Evolutionary conservation across 495 filamentous ascomycete genomes (phyloP).

Genomic region (Tuber microsphaerosporum): DNA sequence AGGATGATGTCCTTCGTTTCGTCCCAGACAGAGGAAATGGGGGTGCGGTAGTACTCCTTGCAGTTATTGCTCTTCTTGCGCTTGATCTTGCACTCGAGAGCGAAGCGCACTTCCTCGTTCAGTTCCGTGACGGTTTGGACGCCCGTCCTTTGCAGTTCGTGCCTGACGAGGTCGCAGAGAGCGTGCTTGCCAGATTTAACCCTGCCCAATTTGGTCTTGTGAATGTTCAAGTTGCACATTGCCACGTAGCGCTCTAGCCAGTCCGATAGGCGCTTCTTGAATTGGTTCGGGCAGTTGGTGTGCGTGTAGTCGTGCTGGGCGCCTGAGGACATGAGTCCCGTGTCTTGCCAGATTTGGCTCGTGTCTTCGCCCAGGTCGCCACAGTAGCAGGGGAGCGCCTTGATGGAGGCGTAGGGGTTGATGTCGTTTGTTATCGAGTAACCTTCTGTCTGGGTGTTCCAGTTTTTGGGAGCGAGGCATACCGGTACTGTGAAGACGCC

Average conservation of each 20-base stretch:
- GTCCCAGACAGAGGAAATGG: constrained; percentile 30
- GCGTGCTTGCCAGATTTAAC: constrained; percentile 22
- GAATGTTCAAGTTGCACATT: constrained; percentile 28
- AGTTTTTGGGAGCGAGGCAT: constrained; percentile 34
- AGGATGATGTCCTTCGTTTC: constrained; percentile 17
- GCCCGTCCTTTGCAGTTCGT: constrained; percentile 22
- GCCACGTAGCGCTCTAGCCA: constrained; percentile 36
- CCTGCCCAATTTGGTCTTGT: constrained; percentile 3
- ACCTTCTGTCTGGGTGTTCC: constrained; percentile 35
- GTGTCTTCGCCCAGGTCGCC: constrained; percentile 34
- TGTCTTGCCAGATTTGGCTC: constrained; percentile 24
- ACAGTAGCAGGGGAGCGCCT: constrained; percentile 36
- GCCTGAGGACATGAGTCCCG: constrained; percentile 27
- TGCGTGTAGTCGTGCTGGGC: constrained; percentile 25
- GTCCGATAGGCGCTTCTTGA: constrained; percentile 25
- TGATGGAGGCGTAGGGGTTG: constrained; percentile 17
- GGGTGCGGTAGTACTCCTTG: constrained; percentile 21
- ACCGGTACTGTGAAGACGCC: constrained; percentile 38
- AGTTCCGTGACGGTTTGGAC: constrained; percentile 20
- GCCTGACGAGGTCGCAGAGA: constrained; percentile 28
- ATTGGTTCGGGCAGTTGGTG: constrained; percentile 32
- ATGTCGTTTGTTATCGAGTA: constrained; percentile 19
- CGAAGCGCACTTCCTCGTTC: constrained; percentile 24
- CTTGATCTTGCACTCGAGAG: constrained; percentile 37
- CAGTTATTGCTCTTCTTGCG: constrained; percentile 16